A percentile compares a stretch with the other conserved stretches of the same genome.
phyloP scores from a whole-genome alignment of 23 red algal species.

The Agarophyton chilense region DNA sequence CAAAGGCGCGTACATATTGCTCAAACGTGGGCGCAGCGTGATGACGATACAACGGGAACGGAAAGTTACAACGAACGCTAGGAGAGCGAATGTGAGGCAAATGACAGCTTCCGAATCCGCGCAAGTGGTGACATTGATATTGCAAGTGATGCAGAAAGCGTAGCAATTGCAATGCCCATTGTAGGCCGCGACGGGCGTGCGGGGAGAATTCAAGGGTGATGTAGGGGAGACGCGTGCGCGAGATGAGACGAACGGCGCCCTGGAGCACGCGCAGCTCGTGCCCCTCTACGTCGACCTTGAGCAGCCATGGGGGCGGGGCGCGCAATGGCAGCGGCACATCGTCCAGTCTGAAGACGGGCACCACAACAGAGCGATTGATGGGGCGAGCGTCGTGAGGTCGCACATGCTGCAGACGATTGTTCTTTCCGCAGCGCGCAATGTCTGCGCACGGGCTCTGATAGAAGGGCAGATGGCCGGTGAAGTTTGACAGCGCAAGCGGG shows the following conservation, averaged over 20 bases:
- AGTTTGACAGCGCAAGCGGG: neutral
- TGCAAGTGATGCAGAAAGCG: neutral
- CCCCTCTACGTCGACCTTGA: constrained; percentile 20
- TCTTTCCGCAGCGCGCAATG: neutral
- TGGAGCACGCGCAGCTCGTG: constrained; percentile 8
- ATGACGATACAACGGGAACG: neutral
- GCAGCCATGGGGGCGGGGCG: neutral
- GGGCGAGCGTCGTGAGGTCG: neutral
- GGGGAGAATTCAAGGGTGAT: neutral
- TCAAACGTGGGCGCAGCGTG: neutral
- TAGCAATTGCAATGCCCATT: neutral
- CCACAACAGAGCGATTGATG: neutral
- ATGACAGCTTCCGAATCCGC: constrained; percentile 1
- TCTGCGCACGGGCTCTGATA: neutral
- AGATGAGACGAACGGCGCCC: neutral
- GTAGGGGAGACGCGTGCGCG: neutral
- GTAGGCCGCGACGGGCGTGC: neutral
- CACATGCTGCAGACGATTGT: neutral
- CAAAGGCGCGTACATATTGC: neutral
- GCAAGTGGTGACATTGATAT: constrained; percentile 2
- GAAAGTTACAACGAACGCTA: neutral
- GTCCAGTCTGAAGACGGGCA: constrained; percentile 2
- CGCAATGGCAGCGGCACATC: neutral
- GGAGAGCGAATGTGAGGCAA: neutral
- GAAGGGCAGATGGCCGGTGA: neutral